Evolutionary conservation across 225 moss, liverwort and hornwort genomes (phyloP).

Genomic region (Physcomitrium patens): DNA sequence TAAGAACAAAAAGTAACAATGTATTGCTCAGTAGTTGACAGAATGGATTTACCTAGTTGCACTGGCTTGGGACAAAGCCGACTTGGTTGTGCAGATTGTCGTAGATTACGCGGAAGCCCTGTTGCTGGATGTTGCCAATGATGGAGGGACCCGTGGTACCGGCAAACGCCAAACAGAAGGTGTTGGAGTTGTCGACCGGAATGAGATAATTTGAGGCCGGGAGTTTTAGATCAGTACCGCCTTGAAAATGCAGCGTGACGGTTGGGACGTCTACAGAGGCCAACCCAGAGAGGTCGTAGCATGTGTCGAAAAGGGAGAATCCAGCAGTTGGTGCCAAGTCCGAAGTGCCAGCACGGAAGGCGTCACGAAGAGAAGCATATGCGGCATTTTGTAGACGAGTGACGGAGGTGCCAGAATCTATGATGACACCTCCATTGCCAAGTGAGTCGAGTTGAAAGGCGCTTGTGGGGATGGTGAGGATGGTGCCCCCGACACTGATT

Average conservation of each 20-base stretch:
- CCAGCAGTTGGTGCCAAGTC: constrained; percentile 46
- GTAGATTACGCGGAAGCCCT: constrained; percentile 33
- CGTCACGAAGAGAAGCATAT: constrained; percentile 57
- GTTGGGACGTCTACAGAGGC: constrained; percentile 29
- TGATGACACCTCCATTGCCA: constrained; percentile 72
- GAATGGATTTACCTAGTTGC: neutral
- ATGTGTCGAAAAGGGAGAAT: constrained; percentile 70
- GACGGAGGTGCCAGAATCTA: constrained; percentile 75
- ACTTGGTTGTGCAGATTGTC: constrained; percentile 26
- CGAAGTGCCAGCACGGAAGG: constrained; percentile 55
- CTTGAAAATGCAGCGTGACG: constrained; percentile 40
- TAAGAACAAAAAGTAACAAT: too few relatives aligned
- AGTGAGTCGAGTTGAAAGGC: constrained; percentile 50
- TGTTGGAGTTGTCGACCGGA: constrained; percentile 31
- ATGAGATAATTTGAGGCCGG: constrained; percentile 34
- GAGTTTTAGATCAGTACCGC: constrained; percentile 23
- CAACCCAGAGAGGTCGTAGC: constrained; percentile 44
- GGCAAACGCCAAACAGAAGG: constrained; percentile 32
- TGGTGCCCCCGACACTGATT: constrained; percentile 55
- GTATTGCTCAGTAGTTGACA: too few relatives aligned
- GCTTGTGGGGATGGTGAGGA: constrained; percentile 50
- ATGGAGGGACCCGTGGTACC: constrained; percentile 29
- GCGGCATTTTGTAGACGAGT: constrained; percentile 55
- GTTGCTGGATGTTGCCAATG: constrained; percentile 35
- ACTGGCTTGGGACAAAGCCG: constrained; percentile 28